phyloP scores from a whole-genome alignment of 2,329 filamentous ascomycete genomes.

The Aspergillus carbonarius region DNA sequence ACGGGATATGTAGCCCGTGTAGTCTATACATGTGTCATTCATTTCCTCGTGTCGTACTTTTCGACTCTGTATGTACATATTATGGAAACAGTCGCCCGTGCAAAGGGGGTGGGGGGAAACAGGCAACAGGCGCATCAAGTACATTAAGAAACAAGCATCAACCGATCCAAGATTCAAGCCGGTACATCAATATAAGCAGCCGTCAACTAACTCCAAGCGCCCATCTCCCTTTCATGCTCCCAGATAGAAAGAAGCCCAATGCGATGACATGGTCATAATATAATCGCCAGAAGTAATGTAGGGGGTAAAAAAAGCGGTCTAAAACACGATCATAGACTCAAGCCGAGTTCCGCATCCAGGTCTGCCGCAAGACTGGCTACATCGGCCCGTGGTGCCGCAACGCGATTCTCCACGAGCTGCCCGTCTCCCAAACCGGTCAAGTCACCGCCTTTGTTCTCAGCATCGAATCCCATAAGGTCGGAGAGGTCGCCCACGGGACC shows the following conservation, averaged over 20 bases:
- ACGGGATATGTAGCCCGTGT: not conserved
- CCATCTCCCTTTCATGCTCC: not conserved
- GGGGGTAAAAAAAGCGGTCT: not conserved
- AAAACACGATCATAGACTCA: constrained; percentile 13
- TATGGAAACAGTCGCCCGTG: constrained; percentile 10
- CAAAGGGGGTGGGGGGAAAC: not conserved
- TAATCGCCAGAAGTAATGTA: not conserved
- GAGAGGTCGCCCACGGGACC: constrained; percentile 13
- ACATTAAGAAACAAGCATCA: not conserved
- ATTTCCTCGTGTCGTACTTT: constrained; percentile 16
- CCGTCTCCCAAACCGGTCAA: constrained; percentile 8
- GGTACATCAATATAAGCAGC: too few species aligned
- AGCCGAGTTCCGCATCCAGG: constrained; percentile 23
- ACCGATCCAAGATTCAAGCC: not conserved
- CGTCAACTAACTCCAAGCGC: not conserved
- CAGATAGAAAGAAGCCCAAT: not conserved
- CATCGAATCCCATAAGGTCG: constrained; percentile 17
- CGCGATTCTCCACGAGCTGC: not conserved
- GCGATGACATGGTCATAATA: not conserved
- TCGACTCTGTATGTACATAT: constrained; percentile 8
- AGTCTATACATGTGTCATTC: not conserved
- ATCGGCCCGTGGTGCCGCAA: constrained; percentile 14
- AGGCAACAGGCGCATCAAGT: not conserved
- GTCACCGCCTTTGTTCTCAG: constrained; percentile 15
- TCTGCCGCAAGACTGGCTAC: constrained; percentile 9